Evolutionary conservation across 441 rosid genomes (phyloP).

Genomic region (Gossypium trilobum): DNA sequence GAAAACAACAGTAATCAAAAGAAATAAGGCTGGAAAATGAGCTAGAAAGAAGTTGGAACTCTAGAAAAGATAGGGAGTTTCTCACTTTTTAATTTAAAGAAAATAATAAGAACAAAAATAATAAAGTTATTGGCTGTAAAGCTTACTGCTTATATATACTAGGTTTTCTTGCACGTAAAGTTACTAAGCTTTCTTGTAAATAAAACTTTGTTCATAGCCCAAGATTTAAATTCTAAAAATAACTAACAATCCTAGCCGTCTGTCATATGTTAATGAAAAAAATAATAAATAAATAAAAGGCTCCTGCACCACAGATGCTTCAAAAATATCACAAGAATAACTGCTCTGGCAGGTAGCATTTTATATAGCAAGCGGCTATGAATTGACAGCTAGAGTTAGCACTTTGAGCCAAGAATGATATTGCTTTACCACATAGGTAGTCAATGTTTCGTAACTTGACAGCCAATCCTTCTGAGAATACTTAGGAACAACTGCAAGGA

Average conservation of each 20-base stretch:
- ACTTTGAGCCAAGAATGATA: conserved; percentile 13
- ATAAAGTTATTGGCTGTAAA: neutral
- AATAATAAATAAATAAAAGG: neutral
- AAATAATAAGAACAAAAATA: neutral
- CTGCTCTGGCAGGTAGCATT: conserved; percentile 3
- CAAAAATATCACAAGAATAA: conserved; percentile 10
- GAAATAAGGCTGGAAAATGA: neutral
- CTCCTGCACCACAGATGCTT: neutral
- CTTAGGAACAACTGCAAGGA: conserved; percentile 73
- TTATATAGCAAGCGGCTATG: neutral
- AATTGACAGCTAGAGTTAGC: neutral
- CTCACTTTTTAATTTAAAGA: neutral
- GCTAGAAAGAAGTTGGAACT: neutral
- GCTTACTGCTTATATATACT: neutral
- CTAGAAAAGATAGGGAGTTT: neutral
- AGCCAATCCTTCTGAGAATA: conserved; percentile 98
- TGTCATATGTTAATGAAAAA: neutral
- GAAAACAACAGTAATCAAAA: neutral
- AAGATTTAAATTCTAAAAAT: too few species aligned
- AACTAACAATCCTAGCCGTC: neutral
- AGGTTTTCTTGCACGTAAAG: neutral
- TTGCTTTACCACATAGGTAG: conserved; percentile 79
- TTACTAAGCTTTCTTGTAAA: neutral
- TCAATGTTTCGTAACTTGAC: conserved; percentile 79
- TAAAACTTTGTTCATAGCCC: neutral